phyloP scores from a whole-genome alignment of 2,329 filamentous ascomycete species.

The Talaromyces atroroseus region DNA sequence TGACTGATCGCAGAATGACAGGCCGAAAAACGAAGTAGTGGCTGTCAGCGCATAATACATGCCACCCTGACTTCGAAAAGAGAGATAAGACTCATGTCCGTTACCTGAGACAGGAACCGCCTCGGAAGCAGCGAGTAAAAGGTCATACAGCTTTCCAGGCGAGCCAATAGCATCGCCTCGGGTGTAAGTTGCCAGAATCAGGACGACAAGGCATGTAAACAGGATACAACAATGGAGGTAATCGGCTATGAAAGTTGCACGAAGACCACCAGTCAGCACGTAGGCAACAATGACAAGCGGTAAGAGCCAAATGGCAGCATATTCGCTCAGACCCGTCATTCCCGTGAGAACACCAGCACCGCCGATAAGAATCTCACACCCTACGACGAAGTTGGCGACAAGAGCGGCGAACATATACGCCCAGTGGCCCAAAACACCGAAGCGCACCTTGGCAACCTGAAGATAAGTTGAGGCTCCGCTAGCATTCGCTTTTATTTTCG shows the following conservation, averaged over 20 bases:
- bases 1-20: slow-evolving; percentile 38
- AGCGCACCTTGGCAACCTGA: slow-evolving; percentile 36
- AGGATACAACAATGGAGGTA: slow-evolving; percentile 40
- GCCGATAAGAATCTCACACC: slow-evolving; percentile 35
- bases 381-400: slow-evolving; percentile 40
- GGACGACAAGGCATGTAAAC: slow-evolving; percentile 23
- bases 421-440: slow-evolving; percentile 34
- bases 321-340: slow-evolving; percentile 39
- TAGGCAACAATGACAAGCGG: slow-evolving; percentile 37
- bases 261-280: slow-evolving; percentile 36
- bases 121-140: slow-evolving; percentile 28
- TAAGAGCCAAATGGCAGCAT: slow-evolving; percentile 38
- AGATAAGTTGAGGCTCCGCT: slow-evolving; percentile 41
- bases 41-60: slow-evolving; percentile 36
- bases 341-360: slow-evolving; percentile 36
- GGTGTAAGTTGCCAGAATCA: slow-evolving; percentile 25
- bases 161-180: slow-evolving; percentile 27
- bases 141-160: slow-evolving; percentile 32
- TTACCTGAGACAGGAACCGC: slow-evolving; percentile 28
- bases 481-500: slow-evolving; percentile 39
- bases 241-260: slow-evolving; percentile 39
- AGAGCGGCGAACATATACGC: slow-evolving; percentile 38
- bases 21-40: slow-evolving; percentile 33
- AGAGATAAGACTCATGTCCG: slow-evolving; percentile 32
- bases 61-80: slow-evolving; percentile 32